Evolutionary conservation across 2,329 filamentous ascomycete species (phyloP).

Genomic region (Lasiodiplodia gonubiensis): DNA sequence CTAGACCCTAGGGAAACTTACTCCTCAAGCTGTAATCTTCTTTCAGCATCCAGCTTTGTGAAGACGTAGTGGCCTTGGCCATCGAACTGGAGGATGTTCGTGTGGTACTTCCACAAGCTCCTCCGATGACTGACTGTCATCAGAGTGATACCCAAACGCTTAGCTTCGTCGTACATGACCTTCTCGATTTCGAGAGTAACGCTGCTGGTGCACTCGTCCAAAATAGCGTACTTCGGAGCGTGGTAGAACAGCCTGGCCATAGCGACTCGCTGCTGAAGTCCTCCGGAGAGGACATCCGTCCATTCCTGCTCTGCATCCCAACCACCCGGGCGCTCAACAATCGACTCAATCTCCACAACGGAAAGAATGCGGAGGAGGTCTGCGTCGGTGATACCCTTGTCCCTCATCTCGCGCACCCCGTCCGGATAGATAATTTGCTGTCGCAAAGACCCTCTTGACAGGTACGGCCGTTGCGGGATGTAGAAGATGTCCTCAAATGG

Average conservation of each 20-base stretch:
- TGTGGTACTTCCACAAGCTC: slow-evolving; percentile 96
- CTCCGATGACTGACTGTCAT: slow-evolving; percentile 95
- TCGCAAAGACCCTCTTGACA: slow-evolving; percentile 87
- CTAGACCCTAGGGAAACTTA: slow-evolving; percentile 44
- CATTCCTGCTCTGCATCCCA: slow-evolving; percentile 97
- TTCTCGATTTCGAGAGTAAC: slow-evolving; percentile 96
- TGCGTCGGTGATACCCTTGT: slow-evolving; percentile 79
- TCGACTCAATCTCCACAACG: slow-evolving; percentile 79
- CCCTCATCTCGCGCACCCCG: slow-evolving; percentile 82
- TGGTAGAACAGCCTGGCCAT: slow-evolving; percentile 98
- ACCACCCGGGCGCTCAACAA: slow-evolving; percentile 78
- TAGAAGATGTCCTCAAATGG: slow-evolving; percentile 95
- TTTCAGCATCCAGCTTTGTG: slow-evolving; percentile 85
- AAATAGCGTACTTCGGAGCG: slow-evolving; percentile 86
- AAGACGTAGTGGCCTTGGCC: slow-evolving; percentile 93
- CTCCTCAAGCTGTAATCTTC: slow-evolving; percentile 84
- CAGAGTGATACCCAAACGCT: slow-evolving; percentile 86
- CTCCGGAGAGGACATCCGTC: slow-evolving; percentile 90
- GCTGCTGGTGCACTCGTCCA: slow-evolving; percentile 94
- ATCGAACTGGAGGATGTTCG: slow-evolving; percentile 93
- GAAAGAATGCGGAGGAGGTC: slow-evolving; percentile 79
- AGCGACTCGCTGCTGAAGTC: slow-evolving; percentile 92
- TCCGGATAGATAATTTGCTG: slow-evolving; percentile 98
- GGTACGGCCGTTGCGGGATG: slow-evolving; percentile 93
- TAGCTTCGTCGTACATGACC: slow-evolving; percentile 96